phyloP scores from a whole-genome alignment of 2,329 filamentous ascomycete species.

The Ophiocordyceps camponoti-floridani region DNA sequence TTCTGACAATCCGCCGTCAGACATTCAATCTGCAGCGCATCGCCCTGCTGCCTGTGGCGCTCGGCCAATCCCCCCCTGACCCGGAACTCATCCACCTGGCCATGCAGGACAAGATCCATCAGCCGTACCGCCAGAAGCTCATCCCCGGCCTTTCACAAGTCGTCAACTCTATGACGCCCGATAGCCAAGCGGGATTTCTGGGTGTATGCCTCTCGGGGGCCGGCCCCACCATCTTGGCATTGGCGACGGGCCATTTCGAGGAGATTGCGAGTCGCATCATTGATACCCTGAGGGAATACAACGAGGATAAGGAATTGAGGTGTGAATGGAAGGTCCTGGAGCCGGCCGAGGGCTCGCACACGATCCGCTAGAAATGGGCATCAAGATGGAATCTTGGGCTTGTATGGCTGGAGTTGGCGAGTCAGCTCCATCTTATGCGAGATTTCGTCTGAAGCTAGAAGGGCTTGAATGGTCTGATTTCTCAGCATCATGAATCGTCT shows the following conservation, averaged over 20 bases:
- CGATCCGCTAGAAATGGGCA: not conserved
- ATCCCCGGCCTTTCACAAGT: constrained; percentile 88
- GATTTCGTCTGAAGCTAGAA: too few species aligned
- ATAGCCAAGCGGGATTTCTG: constrained; percentile 69
- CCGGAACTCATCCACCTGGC: constrained; percentile 89
- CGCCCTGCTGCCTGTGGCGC: constrained; percentile 72
- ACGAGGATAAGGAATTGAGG: constrained; percentile 42
- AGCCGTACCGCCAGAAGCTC: constrained; percentile 81
- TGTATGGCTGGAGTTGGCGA: too few species aligned
- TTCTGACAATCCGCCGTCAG: constrained; percentile 13
- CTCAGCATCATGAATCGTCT: too few species aligned
- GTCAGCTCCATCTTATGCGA: too few species aligned
- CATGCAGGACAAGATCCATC: constrained; percentile 98
- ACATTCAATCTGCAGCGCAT: constrained; percentile 90
- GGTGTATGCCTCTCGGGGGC: constrained; percentile 92
- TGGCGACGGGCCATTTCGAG: constrained; percentile 81
- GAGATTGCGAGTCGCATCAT: constrained; percentile 70
- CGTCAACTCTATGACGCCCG: constrained; percentile 76
- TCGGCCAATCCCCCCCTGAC: constrained; percentile 79
- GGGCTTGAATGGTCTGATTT: too few species aligned
- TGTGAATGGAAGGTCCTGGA: constrained; percentile 81
- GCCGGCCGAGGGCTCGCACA: constrained; percentile 55
- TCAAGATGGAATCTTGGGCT: too few species aligned
- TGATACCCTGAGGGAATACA: constrained; percentile 45
- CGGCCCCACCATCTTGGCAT: constrained; percentile 82